Percentiles rank a stretch among this genome's conserved stretches.
These are phyloP conservation scores for Diospyros lotus DNA, from an alignment of 148 eudicot species.

Conservation along the genomic window DNA sequence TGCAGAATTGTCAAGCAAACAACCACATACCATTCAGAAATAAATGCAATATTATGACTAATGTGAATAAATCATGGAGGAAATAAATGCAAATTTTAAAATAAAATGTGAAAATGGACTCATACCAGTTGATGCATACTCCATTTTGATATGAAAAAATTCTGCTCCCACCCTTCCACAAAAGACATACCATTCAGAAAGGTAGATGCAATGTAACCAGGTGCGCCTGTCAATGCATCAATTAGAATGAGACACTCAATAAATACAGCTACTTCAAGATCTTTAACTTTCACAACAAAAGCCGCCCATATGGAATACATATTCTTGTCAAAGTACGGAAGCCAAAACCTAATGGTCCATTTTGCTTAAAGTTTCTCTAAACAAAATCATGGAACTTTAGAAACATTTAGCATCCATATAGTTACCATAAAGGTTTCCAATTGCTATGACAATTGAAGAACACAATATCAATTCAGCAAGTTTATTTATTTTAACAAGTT, in stretches of 20 bases:
- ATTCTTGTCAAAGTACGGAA: neutral
- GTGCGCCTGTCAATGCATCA: slow-evolving; percentile 67
- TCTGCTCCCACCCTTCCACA: slow-evolving; percentile 98
- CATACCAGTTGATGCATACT: slow-evolving; percentile 99
- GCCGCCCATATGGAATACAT: neutral
- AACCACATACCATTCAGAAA: too few relatives aligned
- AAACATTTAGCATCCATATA: too few relatives aligned
- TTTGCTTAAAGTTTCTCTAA: too few relatives aligned
- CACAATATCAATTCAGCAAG: too few relatives aligned
- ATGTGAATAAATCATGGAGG: neutral
- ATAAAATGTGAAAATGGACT: neutral
- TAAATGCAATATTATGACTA: neutral
- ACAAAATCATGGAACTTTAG: too few relatives aligned
- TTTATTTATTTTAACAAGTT: too few relatives aligned
- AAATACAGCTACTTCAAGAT: slow-evolving; percentile 1
- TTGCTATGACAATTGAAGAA: too few relatives aligned
- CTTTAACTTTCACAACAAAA: neutral
- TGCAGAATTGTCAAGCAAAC: too few relatives aligned
- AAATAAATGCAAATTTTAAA: neutral
- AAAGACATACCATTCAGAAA: slow-evolving; percentile 90
- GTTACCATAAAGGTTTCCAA: too few relatives aligned
- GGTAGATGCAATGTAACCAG: slow-evolving; percentile 87
- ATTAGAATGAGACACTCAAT: slow-evolving; percentile 3
- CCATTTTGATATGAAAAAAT: slow-evolving; percentile 94
- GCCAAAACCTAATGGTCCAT: neutral